A percentile compares a stretch with the other conserved stretches of the same genome.
Conservation (phyloP, 768 basidiomycete species). For the Boletellus emodensis region DNA sequence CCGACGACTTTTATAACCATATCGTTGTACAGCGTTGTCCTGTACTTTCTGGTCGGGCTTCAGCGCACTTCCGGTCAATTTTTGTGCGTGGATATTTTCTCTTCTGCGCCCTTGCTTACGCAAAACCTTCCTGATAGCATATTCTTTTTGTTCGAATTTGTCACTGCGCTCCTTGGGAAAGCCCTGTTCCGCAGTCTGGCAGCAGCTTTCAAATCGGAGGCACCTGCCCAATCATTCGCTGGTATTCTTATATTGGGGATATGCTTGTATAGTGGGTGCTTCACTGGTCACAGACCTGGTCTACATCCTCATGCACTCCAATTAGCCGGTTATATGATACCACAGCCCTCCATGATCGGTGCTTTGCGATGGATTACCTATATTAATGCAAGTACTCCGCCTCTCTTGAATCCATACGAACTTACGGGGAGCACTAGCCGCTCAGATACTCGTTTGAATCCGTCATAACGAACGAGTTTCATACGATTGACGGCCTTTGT, state of each 20-base stretch:
- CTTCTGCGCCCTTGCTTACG: constrained; percentile 7
- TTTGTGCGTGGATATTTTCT: constrained; percentile 47
- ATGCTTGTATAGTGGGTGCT: constrained; percentile 42
- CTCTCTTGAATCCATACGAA: constrained; percentile 29
- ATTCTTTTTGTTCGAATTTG: constrained; percentile 55
- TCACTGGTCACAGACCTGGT: neutral
- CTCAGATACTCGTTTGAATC: constrained; percentile 65
- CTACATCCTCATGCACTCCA: neutral
- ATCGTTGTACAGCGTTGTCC: constrained; percentile 34
- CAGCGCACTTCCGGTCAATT: constrained; percentile 56
- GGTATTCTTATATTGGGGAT: constrained; percentile 50
- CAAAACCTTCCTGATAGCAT: constrained; percentile 34
- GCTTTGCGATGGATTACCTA: constrained; percentile 66
- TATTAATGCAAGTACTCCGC: constrained; percentile 44
- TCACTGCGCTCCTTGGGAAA: constrained; percentile 63
- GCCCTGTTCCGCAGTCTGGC: constrained; percentile 71
- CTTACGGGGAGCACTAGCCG: constrained; percentile 32
- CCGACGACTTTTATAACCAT: constrained; percentile 39
- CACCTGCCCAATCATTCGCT: constrained; percentile 59
- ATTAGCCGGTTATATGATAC: constrained; percentile 52
- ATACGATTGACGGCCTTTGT: constrained; percentile 58
- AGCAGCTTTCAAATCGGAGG: constrained; percentile 53
- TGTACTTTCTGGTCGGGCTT: constrained; percentile 62
- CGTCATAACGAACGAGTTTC: constrained; percentile 80
- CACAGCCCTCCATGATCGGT: constrained; percentile 61